Evolutionary conservation across 352 stramenopile genomes (phyloP), one percentile per base, ranked within the genome.

Genomic region (Pythium pyrilobum): DNA sequence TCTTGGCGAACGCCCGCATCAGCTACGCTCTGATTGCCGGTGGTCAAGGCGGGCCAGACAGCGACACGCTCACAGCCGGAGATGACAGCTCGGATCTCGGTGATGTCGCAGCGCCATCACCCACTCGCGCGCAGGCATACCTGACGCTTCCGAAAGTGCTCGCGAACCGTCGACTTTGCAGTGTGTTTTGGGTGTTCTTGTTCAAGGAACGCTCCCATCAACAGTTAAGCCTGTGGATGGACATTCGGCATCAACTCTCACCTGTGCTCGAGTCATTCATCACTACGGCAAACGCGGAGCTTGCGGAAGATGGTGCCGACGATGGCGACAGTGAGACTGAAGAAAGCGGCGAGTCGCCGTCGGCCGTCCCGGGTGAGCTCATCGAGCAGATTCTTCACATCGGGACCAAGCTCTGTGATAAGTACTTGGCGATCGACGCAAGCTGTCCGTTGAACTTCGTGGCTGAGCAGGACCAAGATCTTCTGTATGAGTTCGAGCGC

Each of bases 171-270:
- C 70, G 83, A 24, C 54, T 94, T 13, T 94, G 83, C 51, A 92
- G 83, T 39, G 74, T 94, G 0, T 94, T 94, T 47, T 94, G 83
- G 83, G 79, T 94, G 7, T 91, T 88, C 55, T 46, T 94, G 15
- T 94, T 91, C 60, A 91, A 92, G 48, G 83, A 94, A 28, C 81
- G 83, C 34, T 83, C 75, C 5, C 83, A 94, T 45, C 70, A 88
- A 40, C 79, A 87, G 31, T 39, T 94, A 36, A 94, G 83, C 65
- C 55, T 90, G 16, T 94, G 81, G 81, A 90, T 94, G 81, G 83
- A 94, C 27, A 72, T 87, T 33, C 71, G 70, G 16, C 77, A 91
- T 56, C 76, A 89, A 7, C 46, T 94, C 4, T 31, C 88, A 25
- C 83, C 83, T 16, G 38, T 90, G 27, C 66, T 92, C 0, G 66